A percentile compares a stretch with the other conserved stretches of the same genome.
These are phyloP conservation scores for Radiomyces spectabilis DNA, from an alignment of 192 early-diverging fungal species.

Conservation along the genomic window DNA sequence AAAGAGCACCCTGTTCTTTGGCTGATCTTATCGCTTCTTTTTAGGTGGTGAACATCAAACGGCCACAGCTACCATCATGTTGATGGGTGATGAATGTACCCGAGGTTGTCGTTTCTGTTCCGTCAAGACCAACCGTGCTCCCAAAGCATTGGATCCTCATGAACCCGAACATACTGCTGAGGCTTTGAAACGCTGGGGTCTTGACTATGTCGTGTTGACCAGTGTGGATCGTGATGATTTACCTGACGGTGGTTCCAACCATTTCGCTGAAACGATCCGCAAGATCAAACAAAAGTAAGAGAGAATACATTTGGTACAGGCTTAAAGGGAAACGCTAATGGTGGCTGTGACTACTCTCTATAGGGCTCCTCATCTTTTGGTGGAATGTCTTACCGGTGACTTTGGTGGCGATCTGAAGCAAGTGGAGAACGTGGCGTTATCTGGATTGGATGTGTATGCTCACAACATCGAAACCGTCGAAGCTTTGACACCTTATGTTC, in stretches of 20 bases:
- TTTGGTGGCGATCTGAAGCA: conserved; percentile 72
- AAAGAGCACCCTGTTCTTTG: neutral
- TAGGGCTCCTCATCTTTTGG: conserved; percentile 84
- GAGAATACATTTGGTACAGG: neutral
- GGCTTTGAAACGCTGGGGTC: conserved; percentile 89
- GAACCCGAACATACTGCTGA: conserved; percentile 92
- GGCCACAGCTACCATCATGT: conserved; percentile 97
- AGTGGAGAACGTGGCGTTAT: conserved; percentile 77
- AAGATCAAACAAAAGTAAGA: conserved; percentile 76
- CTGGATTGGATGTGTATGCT: conserved; percentile 95
- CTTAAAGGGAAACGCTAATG: neutral
- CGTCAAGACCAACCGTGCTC: conserved; percentile 88
- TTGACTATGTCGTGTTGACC: conserved; percentile 97
- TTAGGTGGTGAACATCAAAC: conserved; percentile 76
- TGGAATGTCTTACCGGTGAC: conserved; percentile 96
- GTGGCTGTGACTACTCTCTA: neutral
- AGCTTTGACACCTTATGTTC: conserved; percentile 77
- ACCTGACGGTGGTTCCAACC: conserved; percentile 81
- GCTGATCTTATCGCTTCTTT: neutral
- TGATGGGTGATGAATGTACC: conserved; percentile 98
- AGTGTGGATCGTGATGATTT: conserved; percentile 97
- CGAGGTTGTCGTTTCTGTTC: conserved; percentile 97
- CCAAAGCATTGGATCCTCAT: conserved; percentile 74
- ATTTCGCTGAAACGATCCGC: conserved; percentile 90
- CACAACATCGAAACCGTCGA: conserved; percentile 99